Base-by-base conservation (phyloP, 148 eudicot species). In the Vaccinium darrowii region DNA sequence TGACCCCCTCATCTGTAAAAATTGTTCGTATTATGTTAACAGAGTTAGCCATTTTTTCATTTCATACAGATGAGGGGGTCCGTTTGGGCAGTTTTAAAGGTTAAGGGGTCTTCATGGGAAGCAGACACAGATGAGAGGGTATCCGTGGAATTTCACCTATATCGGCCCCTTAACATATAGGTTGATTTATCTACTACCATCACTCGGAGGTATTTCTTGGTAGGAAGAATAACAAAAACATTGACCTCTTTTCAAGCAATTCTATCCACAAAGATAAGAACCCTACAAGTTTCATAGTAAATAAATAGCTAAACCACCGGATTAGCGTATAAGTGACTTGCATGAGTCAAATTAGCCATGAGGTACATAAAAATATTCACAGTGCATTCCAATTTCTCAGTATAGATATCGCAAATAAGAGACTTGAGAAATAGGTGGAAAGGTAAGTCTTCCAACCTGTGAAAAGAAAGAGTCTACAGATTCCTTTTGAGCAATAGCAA, bases 401-500 rank as follows among this genome's bases (percentile, higher is more conserved):
- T 25, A 39, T 15, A 78, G 33, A 27, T 13, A 53, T 19, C 39
- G 3, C 25, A 43, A 78, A 52, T 13, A 12, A 7, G 15, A 78
- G 53, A 53, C 39, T 11, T 9, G 60, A 52, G 63, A 54, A 52
- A 23, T 9, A 49, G 36, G 10, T 53, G 63, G 63, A 82, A 49
- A 71, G 51, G 16, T 39, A 25, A 19, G 47, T 87, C 76, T 86
- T 80, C 85, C 30, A 86, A 97, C 99, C 96, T 97, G 99, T 74
- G 98, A 94, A 89, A 93, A 92, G 84, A 95, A 95, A 81, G 99
- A 91, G 89, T 97, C 99, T 52, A 95, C 98, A 79, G 92, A 92
- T 81, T 94, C 98, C 89, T 92, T 97, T 86, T 97, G 99, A 88
- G 98, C 98, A 56, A 87, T 86, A 84, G 98, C 99, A 88, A 97